phyloP scores from a whole-genome alignment of 2,329 filamentous ascomycete species.

The Aquanectria penicillioides region DNA sequence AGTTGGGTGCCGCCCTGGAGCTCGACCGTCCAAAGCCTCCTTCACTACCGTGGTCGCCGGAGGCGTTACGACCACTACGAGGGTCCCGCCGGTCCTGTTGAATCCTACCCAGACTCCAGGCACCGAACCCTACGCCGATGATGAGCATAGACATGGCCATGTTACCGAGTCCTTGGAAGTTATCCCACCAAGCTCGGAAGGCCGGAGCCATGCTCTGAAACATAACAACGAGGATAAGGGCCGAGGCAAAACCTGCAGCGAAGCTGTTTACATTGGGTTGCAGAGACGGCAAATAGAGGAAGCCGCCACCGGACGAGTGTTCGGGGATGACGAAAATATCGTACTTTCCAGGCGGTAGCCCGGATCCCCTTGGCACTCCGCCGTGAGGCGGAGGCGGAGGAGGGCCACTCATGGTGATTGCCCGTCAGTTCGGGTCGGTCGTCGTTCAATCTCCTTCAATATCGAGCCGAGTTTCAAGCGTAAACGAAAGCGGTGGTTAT shows the following conservation, averaged over 20 bases:
- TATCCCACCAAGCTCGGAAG: slow-evolving; percentile 76
- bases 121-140: slow-evolving; percentile 77
- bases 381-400: slow-evolving; percentile 91
- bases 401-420: slow-evolving; percentile 62
- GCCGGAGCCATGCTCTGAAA: slow-evolving; percentile 79
- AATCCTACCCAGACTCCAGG: slow-evolving; percentile 70
- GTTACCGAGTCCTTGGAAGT: slow-evolving; percentile 76
- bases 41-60: slow-evolving; percentile 32
- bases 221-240: slow-evolving; percentile 77
- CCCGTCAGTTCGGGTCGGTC: slow-evolving; percentile 31
- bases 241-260: slow-evolving; percentile 83
- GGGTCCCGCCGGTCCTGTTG: slow-evolving; percentile 44
- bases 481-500: slow-evolving; percentile 37
- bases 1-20: slow-evolving; percentile 45
- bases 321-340: slow-evolving; percentile 98
- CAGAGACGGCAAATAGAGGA: slow-evolving; percentile 92
- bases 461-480: slow-evolving; percentile 15
- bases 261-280: slow-evolving; percentile 91
- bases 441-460: slow-evolving; percentile 18
- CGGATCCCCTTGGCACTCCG: slow-evolving; percentile 74
- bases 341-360: slow-evolving; percentile 88
- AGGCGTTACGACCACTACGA: slow-evolving; percentile 34
- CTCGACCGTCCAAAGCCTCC: slow-evolving; percentile 45
- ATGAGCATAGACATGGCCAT: slow-evolving; percentile 78
- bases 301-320: slow-evolving; percentile 87